Evolutionary conservation across 495 filamentous ascomycete species (phyloP).

Genomic region (Penicillium mononematosum): DNA sequence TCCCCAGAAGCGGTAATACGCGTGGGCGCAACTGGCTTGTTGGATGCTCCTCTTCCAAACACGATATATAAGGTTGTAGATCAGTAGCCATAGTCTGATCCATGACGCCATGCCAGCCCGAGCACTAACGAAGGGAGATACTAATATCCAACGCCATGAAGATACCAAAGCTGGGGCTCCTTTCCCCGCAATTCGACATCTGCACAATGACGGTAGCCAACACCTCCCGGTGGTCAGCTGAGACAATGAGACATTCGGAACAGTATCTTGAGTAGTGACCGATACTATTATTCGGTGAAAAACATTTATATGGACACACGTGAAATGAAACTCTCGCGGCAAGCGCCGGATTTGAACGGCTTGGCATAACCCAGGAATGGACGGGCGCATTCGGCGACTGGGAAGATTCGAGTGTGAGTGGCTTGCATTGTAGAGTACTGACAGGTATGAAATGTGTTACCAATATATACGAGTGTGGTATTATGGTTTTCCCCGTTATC

Average conservation of each 20-base stretch:
- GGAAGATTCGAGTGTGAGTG: not conserved
- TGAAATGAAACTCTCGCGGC: slow-evolving; percentile 4
- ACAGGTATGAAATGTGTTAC: not conserved
- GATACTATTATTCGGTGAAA: not conserved
- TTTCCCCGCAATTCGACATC: slow-evolving; percentile 7
- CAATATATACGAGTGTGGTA: not conserved
- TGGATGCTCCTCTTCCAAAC: not conserved
- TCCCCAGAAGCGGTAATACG: not conserved
- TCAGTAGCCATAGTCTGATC: not conserved
- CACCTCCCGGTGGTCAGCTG: slow-evolving; percentile 3
- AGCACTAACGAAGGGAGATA: not conserved
- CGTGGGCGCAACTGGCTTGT: not conserved
- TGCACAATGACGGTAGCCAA: slow-evolving; percentile 16
- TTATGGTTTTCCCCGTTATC: not conserved
- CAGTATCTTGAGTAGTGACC: not conserved
- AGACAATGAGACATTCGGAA: not conserved
- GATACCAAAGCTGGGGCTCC: not conserved
- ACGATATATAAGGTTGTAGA: not conserved
- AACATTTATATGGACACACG: not conserved
- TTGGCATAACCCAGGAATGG: slow-evolving; percentile 14
- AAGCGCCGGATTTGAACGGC: slow-evolving; percentile 2
- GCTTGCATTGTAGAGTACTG: not conserved
- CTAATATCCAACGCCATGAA: not conserved
- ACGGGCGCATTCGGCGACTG: slow-evolving; percentile 1
- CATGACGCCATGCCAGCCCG: not conserved